A percentile compares a stretch with the other conserved stretches of the same genome.
Evolutionary conservation across 257 asterid species (phyloP).

Genomic region (Gentiana dahurica): DNA sequence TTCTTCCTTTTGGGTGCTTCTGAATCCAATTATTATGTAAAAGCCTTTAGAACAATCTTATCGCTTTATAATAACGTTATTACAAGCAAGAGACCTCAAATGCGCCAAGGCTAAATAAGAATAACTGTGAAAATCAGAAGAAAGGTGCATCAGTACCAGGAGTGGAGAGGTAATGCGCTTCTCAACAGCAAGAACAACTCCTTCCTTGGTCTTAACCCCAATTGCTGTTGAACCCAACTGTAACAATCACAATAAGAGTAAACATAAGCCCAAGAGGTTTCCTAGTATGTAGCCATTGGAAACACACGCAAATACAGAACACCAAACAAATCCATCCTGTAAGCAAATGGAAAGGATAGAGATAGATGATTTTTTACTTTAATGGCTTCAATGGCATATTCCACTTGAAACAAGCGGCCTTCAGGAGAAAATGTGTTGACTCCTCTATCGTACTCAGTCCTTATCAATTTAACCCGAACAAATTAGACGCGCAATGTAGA

Average conservation of each 20-base stretch:
- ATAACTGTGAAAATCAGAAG: too few relatives aligned
- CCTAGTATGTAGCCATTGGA: background rate
- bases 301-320: too few relatives aligned
- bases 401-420: slow-evolving; percentile 86
- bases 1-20: too few relatives aligned
- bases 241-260: background rate
- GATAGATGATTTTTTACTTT: slow-evolving; percentile 27
- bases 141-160: slow-evolving; percentile 31
- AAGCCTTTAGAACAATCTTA: too few relatives aligned
- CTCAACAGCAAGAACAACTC: slow-evolving; percentile 88
- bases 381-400: slow-evolving; percentile 82
- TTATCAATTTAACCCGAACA: slow-evolving; percentile 1
- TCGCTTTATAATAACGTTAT: too few relatives aligned
- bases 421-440: slow-evolving; percentile 90
- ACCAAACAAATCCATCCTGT: background rate
- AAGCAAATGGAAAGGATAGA: background rate
- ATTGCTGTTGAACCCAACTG: slow-evolving; percentile 91
- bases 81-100: too few relatives aligned
- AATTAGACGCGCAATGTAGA: background rate
- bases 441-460: slow-evolving; percentile 92
- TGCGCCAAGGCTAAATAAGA: too few relatives aligned
- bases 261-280: background rate
- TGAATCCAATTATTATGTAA: too few relatives aligned
- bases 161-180: slow-evolving; percentile 84
- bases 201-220: slow-evolving; percentile 79